A percentile compares a stretch with the other conserved stretches of the same genome.
Conservation (phyloP, 129 eudicot species). For the Dittrichia graveolens region DNA sequence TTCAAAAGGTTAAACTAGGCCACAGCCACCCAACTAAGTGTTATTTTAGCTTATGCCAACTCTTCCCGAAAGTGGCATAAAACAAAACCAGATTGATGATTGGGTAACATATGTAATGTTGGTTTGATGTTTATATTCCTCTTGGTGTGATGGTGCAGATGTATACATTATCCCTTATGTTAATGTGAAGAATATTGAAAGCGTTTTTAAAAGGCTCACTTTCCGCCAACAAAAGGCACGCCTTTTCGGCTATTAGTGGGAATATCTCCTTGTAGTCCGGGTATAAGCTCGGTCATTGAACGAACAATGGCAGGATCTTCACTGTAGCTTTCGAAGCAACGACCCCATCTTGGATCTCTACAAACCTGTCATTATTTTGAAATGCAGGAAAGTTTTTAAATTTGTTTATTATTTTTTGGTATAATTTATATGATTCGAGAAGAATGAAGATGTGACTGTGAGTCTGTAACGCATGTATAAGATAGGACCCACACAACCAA, state of each 20-base stretch:
- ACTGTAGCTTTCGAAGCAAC: conserved; percentile 84
- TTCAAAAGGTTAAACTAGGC: not conserved
- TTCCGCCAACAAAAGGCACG: conserved; percentile 74
- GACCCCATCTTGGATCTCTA: conserved; percentile 93
- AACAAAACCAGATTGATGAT: no score
- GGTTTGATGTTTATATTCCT: no score
- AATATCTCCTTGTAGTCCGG: conserved; percentile 80
- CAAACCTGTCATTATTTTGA: conserved; percentile 54
- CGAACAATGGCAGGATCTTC: conserved; percentile 74
- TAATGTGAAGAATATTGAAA: not conserved
- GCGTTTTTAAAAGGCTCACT: conserved; percentile 41
- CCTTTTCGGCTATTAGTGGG: conserved; percentile 57
- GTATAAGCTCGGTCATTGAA: conserved; percentile 77
- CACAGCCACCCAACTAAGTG: not conserved
- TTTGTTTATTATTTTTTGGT: no score
- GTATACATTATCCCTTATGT: no score
- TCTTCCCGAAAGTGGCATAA: no score
- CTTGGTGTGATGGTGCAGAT: no score
- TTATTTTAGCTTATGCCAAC: no score
- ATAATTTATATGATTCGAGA: not conserved
- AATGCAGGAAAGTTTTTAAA: no score
- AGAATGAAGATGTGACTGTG: not conserved
- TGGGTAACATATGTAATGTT: no score
- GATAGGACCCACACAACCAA: no score
- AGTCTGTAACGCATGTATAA: not conserved